Percentiles rank a stretch among this genome's conserved stretches.
phyloP scores from a whole-genome alignment of 805 yeast species.

The Saccharomycopsis sp. region DNA sequence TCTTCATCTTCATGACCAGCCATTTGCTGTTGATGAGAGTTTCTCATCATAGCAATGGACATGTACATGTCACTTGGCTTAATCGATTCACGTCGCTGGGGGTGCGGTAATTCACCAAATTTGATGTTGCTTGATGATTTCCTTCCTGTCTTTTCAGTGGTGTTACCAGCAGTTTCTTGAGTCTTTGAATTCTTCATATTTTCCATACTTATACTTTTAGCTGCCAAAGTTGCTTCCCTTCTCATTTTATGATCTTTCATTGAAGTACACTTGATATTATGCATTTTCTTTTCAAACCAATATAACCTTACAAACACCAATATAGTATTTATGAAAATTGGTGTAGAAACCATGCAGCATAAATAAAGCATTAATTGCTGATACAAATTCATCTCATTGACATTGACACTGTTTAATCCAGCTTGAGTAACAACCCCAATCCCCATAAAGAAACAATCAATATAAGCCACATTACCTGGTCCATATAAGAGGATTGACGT shows the following conservation, averaged over 20 bases:
- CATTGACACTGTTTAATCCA: constrained; percentile 76
- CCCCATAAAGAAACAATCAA: constrained; percentile 73
- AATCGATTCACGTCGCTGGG: constrained; percentile 38
- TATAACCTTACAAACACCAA: constrained; percentile 72
- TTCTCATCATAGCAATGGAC: constrained; percentile 76
- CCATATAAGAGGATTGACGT: constrained; percentile 79
- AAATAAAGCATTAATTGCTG: constrained; percentile 76
- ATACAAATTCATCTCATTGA: constrained; percentile 56
- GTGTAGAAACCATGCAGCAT: constrained; percentile 64
- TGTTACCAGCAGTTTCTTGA: not conserved
- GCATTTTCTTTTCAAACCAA: constrained; percentile 86
- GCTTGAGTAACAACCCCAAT: constrained; percentile 84
- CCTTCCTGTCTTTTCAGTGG: not conserved
- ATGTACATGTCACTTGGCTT: constrained; percentile 79
- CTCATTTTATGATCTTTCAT: constrained; percentile 76
- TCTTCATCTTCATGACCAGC: constrained; percentile 31
- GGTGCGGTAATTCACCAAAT: constrained; percentile 55
- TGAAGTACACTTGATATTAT: constrained; percentile 72
- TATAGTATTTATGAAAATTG: constrained; percentile 79
- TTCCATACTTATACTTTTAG: constrained; percentile 30
- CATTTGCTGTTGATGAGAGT: constrained; percentile 28
- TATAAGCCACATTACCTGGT: constrained; percentile 52
- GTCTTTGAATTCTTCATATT: not conserved
- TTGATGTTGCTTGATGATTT: constrained; percentile 44
- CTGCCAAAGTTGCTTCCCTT: constrained; percentile 65